Percentiles rank a stretch among this genome's conserved stretches.
Conservation (phyloP, 208 protist genomes). For the Dictyostelium gargantuum region DNA sequence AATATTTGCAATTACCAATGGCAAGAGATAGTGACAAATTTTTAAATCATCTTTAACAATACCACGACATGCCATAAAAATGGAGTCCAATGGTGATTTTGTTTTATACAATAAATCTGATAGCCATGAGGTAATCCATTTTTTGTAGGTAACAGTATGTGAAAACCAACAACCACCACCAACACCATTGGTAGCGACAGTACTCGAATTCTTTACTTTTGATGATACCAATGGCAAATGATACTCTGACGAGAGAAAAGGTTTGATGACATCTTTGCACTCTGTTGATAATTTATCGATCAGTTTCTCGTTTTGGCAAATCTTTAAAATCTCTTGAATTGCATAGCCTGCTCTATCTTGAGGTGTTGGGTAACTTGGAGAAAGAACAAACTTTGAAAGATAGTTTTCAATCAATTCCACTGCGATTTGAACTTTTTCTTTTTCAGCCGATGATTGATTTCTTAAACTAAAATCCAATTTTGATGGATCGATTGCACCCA, state of each 20-base stretch:
- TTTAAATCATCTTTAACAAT: conserved; percentile 77
- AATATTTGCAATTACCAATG: conserved; percentile 70
- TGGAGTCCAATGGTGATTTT: neutral
- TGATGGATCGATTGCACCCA: conserved; percentile 78
- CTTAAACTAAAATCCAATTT: conserved; percentile 49
- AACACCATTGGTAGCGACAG: neutral
- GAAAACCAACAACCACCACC: neutral
- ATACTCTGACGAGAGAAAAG: conserved; percentile 54
- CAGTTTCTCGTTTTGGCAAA: neutral
- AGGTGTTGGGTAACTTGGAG: conserved; percentile 25
- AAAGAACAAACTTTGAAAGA: conserved; percentile 63
- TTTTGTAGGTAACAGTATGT: conserved; percentile 15
- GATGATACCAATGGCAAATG: neutral
- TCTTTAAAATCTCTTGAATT: conserved; percentile 77
- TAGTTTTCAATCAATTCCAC: conserved; percentile 65
- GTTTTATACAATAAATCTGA: conserved; percentile 25
- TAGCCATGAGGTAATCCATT: conserved; percentile 68
- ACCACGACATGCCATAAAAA: conserved; percentile 72
- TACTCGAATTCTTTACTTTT: neutral
- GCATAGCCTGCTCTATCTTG: conserved; percentile 79
- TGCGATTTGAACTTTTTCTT: conserved; percentile 30
- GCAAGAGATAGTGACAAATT: conserved; percentile 73
- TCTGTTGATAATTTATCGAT: conserved; percentile 35
- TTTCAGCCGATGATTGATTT: neutral
- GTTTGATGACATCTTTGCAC: conserved; percentile 4